Evolutionary conservation across 169 alveolate genomes (phyloP).

Genomic region (Plasmodium knowlesi): DNA sequence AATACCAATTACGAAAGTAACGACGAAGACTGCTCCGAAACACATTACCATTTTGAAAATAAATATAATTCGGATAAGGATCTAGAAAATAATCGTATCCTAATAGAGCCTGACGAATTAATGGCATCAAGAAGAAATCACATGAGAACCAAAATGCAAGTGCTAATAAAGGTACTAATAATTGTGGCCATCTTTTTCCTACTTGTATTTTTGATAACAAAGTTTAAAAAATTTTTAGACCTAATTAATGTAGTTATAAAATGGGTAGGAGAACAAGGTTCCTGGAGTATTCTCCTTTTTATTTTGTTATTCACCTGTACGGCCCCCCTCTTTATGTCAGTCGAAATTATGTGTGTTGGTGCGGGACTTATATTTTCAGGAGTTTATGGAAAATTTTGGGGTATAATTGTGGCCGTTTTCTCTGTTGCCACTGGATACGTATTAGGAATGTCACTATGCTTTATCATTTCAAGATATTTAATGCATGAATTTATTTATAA

Average conservation of each 20-base stretch:
- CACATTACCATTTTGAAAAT: constrained; percentile 63
- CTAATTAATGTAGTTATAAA: constrained; percentile 37
- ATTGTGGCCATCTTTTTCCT: constrained; percentile 7
- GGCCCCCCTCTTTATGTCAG: constrained; percentile 72
- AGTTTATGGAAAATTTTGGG: constrained; percentile 59
- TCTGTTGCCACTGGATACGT: constrained; percentile 62
- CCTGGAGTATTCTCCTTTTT: constrained; percentile 72
- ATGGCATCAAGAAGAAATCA: constrained; percentile 6
- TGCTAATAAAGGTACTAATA: constrained; percentile 9
- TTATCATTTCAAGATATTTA: constrained; percentile 69
- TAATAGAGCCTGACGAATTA: constrained; percentile 31
- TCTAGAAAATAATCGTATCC: constrained; percentile 20
- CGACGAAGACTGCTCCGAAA: constrained; percentile 42
- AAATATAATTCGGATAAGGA: constrained; percentile 48
- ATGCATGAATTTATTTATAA: constrained; percentile 71
- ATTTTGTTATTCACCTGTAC: constrained; percentile 46
- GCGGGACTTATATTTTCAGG: constrained; percentile 75
- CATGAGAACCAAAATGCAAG: constrained; percentile 18
- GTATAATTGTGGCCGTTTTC: constrained; percentile 64
- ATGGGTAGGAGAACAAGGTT: constrained; percentile 74
- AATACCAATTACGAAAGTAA: constrained; percentile 3
- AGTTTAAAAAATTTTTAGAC: constrained; percentile 38
- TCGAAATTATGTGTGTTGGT: constrained; percentile 74
- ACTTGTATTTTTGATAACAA: constrained; percentile 21
- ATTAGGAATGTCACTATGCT: constrained; percentile 74